Conservation (phyloP, 495 filamentous ascomycete genomes). For the Thermothielavioides terrestris region DNA sequence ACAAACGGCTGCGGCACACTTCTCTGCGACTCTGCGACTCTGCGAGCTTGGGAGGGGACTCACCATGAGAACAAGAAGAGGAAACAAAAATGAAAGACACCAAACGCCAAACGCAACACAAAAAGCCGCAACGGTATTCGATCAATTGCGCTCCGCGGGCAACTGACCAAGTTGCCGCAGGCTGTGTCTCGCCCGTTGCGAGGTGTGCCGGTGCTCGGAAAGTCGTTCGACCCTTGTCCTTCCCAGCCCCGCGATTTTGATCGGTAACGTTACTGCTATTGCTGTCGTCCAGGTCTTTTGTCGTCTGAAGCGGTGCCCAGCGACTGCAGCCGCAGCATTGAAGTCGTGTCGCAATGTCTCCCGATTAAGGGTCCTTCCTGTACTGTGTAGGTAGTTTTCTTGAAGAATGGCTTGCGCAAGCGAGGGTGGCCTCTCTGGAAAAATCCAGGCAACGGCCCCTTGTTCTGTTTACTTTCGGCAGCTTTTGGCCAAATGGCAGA, state of each 20-base stretch:
- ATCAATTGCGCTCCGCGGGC: slow-evolving; percentile 6
- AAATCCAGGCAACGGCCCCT: slow-evolving; percentile 11
- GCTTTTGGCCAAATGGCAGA: slow-evolving; percentile 8
- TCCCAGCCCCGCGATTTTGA: slow-evolving; percentile 10
- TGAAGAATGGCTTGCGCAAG: neutral
- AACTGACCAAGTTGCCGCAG: neutral
- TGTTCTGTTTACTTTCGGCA: slow-evolving; percentile 26
- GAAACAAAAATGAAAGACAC: slow-evolving; percentile 10
- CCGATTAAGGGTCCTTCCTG: too few relatives aligned
- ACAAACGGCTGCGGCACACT: too few relatives aligned
- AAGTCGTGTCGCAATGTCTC: too few relatives aligned
- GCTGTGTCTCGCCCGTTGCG: neutral
- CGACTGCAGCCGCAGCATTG: neutral
- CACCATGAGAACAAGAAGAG: too few relatives aligned
- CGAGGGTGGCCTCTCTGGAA: slow-evolving; percentile 12
- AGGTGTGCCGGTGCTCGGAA: neutral
- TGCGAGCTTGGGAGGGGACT: neutral
- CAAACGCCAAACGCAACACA: slow-evolving; percentile 18
- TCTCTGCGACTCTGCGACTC: too few relatives aligned
- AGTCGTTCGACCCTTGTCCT: neutral
- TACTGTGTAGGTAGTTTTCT: slow-evolving; percentile 10
- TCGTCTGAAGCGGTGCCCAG: slow-evolving; percentile 8
- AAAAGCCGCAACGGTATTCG: slow-evolving; percentile 1
- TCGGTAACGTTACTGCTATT: neutral
- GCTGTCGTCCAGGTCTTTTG: neutral